A percentile compares a stretch with the other conserved stretches of the same genome.
phyloP scores from a whole-genome alignment of 257 asterid genomes.

The Solanum chiquidenum region DNA sequence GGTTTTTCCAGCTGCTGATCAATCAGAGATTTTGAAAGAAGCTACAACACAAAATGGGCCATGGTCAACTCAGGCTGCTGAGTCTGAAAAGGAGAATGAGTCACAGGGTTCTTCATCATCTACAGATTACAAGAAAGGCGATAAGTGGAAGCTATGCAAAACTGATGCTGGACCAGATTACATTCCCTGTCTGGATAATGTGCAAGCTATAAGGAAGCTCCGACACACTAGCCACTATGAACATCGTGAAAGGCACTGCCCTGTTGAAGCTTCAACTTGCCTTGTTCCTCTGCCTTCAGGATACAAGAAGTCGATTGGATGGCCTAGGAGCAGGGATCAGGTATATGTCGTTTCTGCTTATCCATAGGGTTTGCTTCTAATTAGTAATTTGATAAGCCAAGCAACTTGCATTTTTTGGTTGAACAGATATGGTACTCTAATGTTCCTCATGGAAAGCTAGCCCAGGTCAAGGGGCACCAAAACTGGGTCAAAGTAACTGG shows the following conservation, averaged over 20 bases:
- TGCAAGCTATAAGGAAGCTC: slow-evolving; percentile 5
- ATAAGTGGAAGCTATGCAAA: slow-evolving; percentile 13
- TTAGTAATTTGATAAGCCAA: background rate
- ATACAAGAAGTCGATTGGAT: slow-evolving; percentile 10
- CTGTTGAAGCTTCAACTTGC: slow-evolving; percentile 7
- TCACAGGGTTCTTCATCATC: background rate
- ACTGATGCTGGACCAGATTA: slow-evolving; percentile 16
- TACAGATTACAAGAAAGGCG: background rate
- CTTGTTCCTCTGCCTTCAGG: slow-evolving; percentile 18
- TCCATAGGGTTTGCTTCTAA: background rate
- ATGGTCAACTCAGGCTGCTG: slow-evolving; percentile 13
- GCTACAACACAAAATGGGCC: slow-evolving; percentile 8
- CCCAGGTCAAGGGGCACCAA: slow-evolving; percentile 13
- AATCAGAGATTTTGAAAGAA: slow-evolving; percentile 15
- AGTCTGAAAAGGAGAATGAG: slow-evolving; percentile 11
- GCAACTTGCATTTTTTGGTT: background rate
- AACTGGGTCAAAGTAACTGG: slow-evolving; percentile 21
- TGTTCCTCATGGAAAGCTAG: slow-evolving; percentile 16
- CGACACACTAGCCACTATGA: slow-evolving; percentile 7
- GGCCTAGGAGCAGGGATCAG: slow-evolving; percentile 21
- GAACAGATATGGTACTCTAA: slow-evolving; percentile 18
- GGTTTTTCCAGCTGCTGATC: slow-evolving; percentile 11
- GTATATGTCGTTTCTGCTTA: background rate
- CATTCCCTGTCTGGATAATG: slow-evolving; percentile 14
- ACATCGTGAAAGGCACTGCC: slow-evolving; percentile 19